Percentiles rank a stretch among this genome's conserved stretches.
phyloP scores from a whole-genome alignment of 2,329 filamentous ascomycete species.

The Epichloe typhina region DNA sequence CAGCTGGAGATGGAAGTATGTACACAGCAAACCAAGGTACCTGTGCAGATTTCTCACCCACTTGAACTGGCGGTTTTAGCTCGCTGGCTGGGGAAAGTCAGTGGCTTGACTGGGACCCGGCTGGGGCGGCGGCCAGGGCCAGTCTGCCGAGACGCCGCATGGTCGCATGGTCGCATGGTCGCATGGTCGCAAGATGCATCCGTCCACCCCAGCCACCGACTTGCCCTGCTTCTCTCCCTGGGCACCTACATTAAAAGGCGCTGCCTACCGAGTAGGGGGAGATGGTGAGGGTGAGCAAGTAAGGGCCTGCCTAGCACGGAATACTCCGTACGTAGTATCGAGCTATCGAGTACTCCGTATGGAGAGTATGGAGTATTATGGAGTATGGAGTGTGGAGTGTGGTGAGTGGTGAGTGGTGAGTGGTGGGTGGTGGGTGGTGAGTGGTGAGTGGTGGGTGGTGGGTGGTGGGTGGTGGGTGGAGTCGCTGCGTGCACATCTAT shows the following conservation, averaged over 20 bases:
- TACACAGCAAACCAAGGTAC: slow-evolving; percentile 1
- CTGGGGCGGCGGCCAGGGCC: slow-evolving; percentile 4
- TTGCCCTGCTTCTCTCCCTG: no score
- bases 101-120: slow-evolving; percentile 6
- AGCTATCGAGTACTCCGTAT: no score
- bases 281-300: no score
- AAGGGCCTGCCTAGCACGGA: no score
- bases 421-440: no score
- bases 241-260: no score
- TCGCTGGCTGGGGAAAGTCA: slow-evolving; percentile 2
- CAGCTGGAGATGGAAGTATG: background rate
- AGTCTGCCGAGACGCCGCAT: slow-evolving; percentile 5
- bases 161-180: background rate
- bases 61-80: background rate
- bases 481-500: background rate
- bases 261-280: no score
- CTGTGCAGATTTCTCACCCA: slow-evolving; percentile 3
- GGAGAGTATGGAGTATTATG: no score
- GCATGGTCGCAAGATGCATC: slow-evolving; percentile 1
- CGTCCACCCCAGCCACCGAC: background rate
- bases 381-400: no score
- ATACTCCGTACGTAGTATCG: no score
- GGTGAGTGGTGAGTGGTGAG: no score
- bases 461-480: background rate
- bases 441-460: no score